These are phyloP conservation scores for Talaromyces trachyspermus DNA, from an alignment of 495 filamentous ascomycete species.

Conservation along the genomic window DNA sequence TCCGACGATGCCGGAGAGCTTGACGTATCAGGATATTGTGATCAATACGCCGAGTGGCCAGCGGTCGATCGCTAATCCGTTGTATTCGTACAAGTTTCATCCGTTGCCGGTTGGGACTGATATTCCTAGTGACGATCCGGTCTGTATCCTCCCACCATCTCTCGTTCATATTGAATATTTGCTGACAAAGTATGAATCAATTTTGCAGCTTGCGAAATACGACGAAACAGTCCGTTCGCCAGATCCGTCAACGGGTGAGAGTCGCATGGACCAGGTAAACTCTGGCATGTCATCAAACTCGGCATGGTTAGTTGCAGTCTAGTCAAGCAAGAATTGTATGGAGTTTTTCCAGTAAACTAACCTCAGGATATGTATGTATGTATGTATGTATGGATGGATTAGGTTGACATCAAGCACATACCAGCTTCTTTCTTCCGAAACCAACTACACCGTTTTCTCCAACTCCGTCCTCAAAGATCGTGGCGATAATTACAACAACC, in stretches of 20 bases:
- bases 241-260: conserved; percentile 10
- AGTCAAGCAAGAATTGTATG: not conserved
- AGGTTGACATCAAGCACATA: conserved; percentile 8
- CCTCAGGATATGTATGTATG: too few species aligned
- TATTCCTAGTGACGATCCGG: conserved; percentile 14
- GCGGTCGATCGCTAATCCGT: conserved; percentile 24
- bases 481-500: conserved; percentile 19
- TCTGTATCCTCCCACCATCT: conserved; percentile 1
- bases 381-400: not conserved
- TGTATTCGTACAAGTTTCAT: conserved; percentile 27
- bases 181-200: conserved; percentile 6
- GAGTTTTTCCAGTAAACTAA: too few species aligned
- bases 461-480: conserved; percentile 16
- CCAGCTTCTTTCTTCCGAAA: conserved; percentile 11
- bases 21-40: conserved; percentile 26
- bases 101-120: conserved; percentile 15
- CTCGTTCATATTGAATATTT: not conserved
- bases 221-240: conserved; percentile 4
- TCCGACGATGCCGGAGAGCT: conserved; percentile 23
- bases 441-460: conserved; percentile 25
- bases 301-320: conserved; percentile 3
- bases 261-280: conserved; percentile 10
- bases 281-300: conserved; percentile 8
- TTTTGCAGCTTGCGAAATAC: conserved; percentile 8
- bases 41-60: conserved; percentile 30